A percentile compares a stretch with the other conserved stretches of the same genome.
Conservation (phyloP, 2,329 filamentous ascomycete species). For the Zymoseptoria pseudotritici region DNA sequence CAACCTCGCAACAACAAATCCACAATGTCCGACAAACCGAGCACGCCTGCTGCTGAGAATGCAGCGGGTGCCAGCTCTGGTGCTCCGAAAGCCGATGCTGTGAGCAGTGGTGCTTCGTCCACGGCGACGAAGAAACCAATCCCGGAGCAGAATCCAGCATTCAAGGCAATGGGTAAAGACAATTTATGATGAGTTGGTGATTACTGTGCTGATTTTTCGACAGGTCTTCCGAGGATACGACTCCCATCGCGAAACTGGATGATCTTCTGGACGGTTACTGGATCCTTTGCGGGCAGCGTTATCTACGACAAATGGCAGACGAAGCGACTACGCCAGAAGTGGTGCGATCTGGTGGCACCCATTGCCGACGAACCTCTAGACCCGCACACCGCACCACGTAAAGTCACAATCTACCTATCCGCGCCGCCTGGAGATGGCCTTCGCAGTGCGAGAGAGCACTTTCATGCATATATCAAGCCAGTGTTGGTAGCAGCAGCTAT, state of each 20-base stretch:
- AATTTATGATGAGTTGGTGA: slow-evolving; percentile 1
- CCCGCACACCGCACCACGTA: slow-evolving; percentile 67
- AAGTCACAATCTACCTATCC: slow-evolving; percentile 76
- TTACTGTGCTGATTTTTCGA: neutral
- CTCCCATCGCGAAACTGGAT: slow-evolving; percentile 96
- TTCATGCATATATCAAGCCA: slow-evolving; percentile 92
- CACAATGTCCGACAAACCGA: slow-evolving; percentile 17
- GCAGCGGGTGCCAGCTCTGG: slow-evolving; percentile 9
- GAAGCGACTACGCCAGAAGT: slow-evolving; percentile 74
- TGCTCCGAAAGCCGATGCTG: slow-evolving; percentile 1
- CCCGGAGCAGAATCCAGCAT: slow-evolving; percentile 58
- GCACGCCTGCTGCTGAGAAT: slow-evolving; percentile 13
- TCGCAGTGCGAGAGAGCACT: slow-evolving; percentile 82
- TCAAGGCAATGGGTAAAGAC: slow-evolving; percentile 59
- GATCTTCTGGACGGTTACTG: slow-evolving; percentile 80
- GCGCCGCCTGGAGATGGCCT: slow-evolving; percentile 82
- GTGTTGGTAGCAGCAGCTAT: slow-evolving; percentile 80
- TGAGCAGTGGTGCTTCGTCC: neutral
- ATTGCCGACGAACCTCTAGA: slow-evolving; percentile 70
- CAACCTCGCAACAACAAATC: neutral
- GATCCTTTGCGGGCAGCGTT: slow-evolving; percentile 69
- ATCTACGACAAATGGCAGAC: slow-evolving; percentile 92
- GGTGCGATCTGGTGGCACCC: slow-evolving; percentile 77
- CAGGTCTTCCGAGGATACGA: slow-evolving; percentile 63
- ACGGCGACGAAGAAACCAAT: slow-evolving; percentile 8